Conservation (phyloP, 1,284 basidiomycete species). For the Pyrrhoderma noxium region DNA sequence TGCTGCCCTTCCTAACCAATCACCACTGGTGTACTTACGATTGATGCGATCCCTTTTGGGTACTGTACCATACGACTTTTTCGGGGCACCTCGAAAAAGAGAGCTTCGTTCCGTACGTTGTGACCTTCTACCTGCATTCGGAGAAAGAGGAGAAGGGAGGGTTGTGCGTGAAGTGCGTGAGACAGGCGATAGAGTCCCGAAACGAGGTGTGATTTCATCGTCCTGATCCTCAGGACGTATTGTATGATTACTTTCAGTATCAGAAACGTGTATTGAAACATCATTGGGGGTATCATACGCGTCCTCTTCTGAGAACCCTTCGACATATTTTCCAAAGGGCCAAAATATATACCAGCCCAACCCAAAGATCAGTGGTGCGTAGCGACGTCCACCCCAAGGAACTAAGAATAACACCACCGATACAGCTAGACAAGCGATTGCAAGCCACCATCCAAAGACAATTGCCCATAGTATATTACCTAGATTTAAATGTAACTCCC, state of each 20-base stretch:
- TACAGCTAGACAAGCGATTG: slow-evolving; percentile 60
- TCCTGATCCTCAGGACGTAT: slow-evolving; percentile 30
- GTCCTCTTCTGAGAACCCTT: slow-evolving; percentile 59
- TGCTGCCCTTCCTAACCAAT: slow-evolving; percentile 57
- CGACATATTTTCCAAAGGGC: slow-evolving; percentile 99
- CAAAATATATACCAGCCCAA: slow-evolving; percentile 95
- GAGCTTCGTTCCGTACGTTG: slow-evolving; percentile 27
- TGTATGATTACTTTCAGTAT: slow-evolving; percentile 22
- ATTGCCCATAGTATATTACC: slow-evolving; percentile 92
- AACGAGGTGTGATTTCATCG: slow-evolving; percentile 13
- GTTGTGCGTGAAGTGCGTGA: slow-evolving; percentile 23
- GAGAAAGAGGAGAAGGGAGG: slow-evolving; percentile 17
- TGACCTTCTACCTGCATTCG: slow-evolving; percentile 11
- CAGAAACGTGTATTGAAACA: slow-evolving; percentile 29
- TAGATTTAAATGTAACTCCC: slow-evolving; percentile 82
- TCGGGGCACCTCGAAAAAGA: slow-evolving; percentile 30
- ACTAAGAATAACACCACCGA: slow-evolving; percentile 67
- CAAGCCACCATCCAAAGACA: slow-evolving; percentile 89
- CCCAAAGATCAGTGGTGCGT: slow-evolving; percentile 84
- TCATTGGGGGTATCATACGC: slow-evolving; percentile 32
- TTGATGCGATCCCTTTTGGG: slow-evolving; percentile 21
- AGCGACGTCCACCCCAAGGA: slow-evolving; percentile 76
- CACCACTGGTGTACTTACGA: slow-evolving; percentile 21
- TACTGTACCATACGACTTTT: slow-evolving; percentile 61
- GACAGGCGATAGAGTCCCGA: slow-evolving; percentile 22